Evolutionary conservation across 2,329 filamentous ascomycete species (phyloP), one percentile per base, ranked within the genome.

Genomic region (Ceratocystis destructans): DNA sequence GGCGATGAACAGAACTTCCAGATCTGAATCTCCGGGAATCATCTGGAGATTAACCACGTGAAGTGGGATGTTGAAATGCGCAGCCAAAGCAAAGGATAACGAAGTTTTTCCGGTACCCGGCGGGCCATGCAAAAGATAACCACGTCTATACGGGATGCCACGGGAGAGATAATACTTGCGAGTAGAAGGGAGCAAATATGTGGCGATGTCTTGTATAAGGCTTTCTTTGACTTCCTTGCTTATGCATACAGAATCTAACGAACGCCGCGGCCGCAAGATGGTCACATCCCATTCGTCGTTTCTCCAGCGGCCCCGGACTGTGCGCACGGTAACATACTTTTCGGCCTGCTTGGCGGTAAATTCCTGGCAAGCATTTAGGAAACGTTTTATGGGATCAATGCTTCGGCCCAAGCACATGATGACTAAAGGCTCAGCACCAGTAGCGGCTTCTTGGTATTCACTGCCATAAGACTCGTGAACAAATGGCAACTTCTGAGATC

Each of bases 111-210:
- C 87, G 0, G 86, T 89, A 0, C 88, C 87, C 0, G 87, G 87
- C 0, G 87, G 87, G 0, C 89, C 89, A 70, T 90, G 81, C 69
- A 93, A 89, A 0, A 93, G 79, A 71, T 92, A 93, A 0, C 89
- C 90, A 37, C 89, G 77, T 0, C 89, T 80, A 64, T 92, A 85
- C 0, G 88, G 88, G 37, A 93, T 89, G 0, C 89, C 89, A 1
- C 87, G 79, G 61, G 84, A 84, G 0, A 87, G 83, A 71, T 93
- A 93, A 87, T 88, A 93, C 8, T 80, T 79, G 1, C 84, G 82
- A 0, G 85, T 89, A 0, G 79, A 77, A 0, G 88, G 87, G 65
- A 90, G 83, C 0, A 94, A 78, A 69, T 90, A 93, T 70, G 91
- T 88, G 70, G 89, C 88, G 71, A 93, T 86, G 71, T 94, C 89